These are phyloP conservation scores for Wickerhamomyces pijperi DNA, from an alignment of 805 yeast genomes.

Conservation along the genomic window DNA sequence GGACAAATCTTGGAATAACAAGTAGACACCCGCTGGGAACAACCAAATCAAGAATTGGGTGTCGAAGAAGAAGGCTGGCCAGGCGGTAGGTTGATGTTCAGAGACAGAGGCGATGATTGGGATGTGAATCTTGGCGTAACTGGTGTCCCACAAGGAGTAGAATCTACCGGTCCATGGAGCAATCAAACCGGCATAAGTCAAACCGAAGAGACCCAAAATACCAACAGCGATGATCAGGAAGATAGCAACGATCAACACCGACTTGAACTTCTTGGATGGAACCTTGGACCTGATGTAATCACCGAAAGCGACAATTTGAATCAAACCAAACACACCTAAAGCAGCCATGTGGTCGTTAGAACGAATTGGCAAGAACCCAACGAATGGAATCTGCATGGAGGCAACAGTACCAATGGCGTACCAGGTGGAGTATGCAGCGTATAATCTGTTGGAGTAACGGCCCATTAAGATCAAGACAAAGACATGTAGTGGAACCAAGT, in stretches of 20 bases:
- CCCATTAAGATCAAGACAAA: constrained; percentile 91
- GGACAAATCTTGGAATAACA: constrained; percentile 78
- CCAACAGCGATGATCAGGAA: constrained; percentile 49
- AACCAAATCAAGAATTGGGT: constrained; percentile 90
- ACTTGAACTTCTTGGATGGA: constrained; percentile 61
- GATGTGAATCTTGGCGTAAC: constrained; percentile 93
- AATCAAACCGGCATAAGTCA: constrained; percentile 85
- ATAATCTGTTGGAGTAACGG: constrained; percentile 71
- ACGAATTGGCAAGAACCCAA: constrained; percentile 92
- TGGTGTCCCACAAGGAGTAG: constrained; percentile 96
- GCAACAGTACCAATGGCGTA: constrained; percentile 95
- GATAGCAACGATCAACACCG: constrained; percentile 52
- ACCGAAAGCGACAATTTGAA: constrained; percentile 84
- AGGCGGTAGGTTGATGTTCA: constrained; percentile 99
- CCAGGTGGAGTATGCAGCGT: constrained; percentile 94
- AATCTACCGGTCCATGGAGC: constrained; percentile 99
- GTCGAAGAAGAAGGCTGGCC: constrained; percentile 98
- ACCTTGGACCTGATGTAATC: constrained; percentile 68
- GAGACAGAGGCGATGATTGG: constrained; percentile 98
- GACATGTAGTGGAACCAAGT: constrained; percentile 91
- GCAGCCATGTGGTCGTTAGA: constrained; percentile 99
- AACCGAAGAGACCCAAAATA: constrained; percentile 55
- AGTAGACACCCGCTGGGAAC: constrained; percentile 94
- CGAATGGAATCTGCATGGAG: constrained; percentile 98
- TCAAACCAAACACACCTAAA: constrained; percentile 89